Conservation (phyloP, 1,284 basidiomycete genomes). For the Ustilago bromivora region DNA sequence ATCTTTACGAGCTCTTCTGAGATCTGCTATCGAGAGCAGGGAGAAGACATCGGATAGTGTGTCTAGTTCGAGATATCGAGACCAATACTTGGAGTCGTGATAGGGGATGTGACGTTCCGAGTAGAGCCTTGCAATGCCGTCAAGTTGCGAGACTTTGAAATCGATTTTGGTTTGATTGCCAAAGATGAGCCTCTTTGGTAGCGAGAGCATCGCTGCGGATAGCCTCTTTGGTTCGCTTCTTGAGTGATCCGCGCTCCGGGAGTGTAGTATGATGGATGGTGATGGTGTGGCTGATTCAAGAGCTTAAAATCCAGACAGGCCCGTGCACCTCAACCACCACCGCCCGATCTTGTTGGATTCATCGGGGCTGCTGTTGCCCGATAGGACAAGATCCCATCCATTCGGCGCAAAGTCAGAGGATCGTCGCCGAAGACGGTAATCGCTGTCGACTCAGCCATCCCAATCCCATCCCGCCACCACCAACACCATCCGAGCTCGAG, state of each 20-base stretch:
- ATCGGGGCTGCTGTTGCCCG: background rate
- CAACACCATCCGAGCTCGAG: constrained; percentile 10
- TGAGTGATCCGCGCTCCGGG: background rate
- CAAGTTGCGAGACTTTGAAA: constrained; percentile 34
- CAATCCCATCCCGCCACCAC: background rate
- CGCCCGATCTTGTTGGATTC: background rate
- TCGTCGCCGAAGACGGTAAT: background rate
- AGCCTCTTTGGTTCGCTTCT: background rate
- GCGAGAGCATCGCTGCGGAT: constrained; percentile 30
- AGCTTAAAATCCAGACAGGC: background rate
- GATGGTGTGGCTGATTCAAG: background rate
- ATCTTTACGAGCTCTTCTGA: constrained; percentile 45
- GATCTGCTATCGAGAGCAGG: constrained; percentile 53
- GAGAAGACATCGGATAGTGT: constrained; percentile 58
- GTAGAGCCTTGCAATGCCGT: constrained; percentile 63
- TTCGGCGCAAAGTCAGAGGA: background rate
- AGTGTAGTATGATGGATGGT: background rate
- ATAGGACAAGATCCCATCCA: background rate
- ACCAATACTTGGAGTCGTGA: constrained; percentile 63
- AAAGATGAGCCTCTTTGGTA: constrained; percentile 48
- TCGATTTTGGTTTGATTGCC: constrained; percentile 48
- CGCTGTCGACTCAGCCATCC: constrained; percentile 1
- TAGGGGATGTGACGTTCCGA: constrained; percentile 57
- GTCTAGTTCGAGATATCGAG: constrained; percentile 53
- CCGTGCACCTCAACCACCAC: constrained; percentile 17